Base-by-base conservation (phyloP, 495 filamentous ascomycete species). In the Chaetomium cochliodes region DNA sequence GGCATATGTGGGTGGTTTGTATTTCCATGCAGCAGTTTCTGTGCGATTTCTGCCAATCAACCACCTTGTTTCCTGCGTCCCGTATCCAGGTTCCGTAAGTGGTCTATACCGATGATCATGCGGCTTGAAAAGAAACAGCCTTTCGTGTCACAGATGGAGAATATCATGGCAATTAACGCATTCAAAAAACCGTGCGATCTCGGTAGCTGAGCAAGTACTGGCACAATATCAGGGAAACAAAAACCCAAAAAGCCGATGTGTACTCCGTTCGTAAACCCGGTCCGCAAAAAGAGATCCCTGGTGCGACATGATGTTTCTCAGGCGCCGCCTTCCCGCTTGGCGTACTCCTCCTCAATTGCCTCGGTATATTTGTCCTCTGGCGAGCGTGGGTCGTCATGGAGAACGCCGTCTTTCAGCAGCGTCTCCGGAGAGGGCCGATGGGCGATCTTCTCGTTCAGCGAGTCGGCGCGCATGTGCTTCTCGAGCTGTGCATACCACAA, bases 401-500 rank as follows among this genome's bases (percentile, higher is more conserved):
- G 77, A 54, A 96, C 91, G 3, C 92, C 92, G 70, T 90, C 84
- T 66, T 88, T 85, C 54, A 96, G 81, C 54, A 96, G 75, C 39
- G 88, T 83, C 62, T 92, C 89, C 5, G 89, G 88, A 28, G 86
- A 80, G 2, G 92, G 92, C 9, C 92, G 83, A 61, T 87, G 82
- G 71, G 87, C 81, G 62, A 96, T 85, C 73, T 90, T 91, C 69
- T 92, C 90, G 74, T 96, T 92, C 44, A 96, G 78, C 39, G 83
- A 88, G 73, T 96, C 89, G 56, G 85, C 88, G 22, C 89, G 86
- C 92, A 96, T 96, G 71, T 92, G 86, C 69, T 85, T 89, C 74
- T 90, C 87, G 58, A 96, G 84, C 76, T 82, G 58, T 28, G 39
- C 2, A 39, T 37, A 33, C 44, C 42, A 13, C 26, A 28, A 25